phyloP scores from a whole-genome alignment of 1,284 basidiomycete genomes.

The Moniliella sp. region DNA sequence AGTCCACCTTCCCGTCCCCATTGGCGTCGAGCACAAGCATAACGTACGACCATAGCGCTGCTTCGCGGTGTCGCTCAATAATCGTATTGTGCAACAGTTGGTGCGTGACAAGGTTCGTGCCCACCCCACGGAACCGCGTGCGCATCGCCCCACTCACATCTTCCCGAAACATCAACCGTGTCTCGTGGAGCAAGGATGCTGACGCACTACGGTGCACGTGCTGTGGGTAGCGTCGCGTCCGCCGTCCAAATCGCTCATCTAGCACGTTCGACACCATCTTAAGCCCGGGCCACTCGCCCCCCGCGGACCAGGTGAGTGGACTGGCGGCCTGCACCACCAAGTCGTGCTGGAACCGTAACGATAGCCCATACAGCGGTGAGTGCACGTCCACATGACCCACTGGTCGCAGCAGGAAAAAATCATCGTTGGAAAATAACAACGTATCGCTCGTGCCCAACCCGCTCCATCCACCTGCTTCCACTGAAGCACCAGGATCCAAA shows the following conservation, averaged over 20 bases:
- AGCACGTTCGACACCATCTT: constrained; percentile 7
- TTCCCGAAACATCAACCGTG: constrained; percentile 8
- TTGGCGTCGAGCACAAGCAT: constrained; percentile 8
- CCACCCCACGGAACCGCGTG: constrained; percentile 9
- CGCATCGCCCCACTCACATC: constrained; percentile 5
- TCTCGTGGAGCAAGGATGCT: constrained; percentile 6
- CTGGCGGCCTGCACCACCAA: neutral
- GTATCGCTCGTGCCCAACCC: constrained; percentile 7
- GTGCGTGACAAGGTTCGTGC: constrained; percentile 8
- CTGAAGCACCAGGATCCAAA: constrained; percentile 6
- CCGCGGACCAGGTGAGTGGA: neutral
- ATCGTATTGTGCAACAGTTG: constrained; percentile 11
- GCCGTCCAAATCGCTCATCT: constrained; percentile 9
- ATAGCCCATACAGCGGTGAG: constrained; percentile 12
- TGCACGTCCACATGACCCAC: constrained; percentile 6
- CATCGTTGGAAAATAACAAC: constrained; percentile 15
- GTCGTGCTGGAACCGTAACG: constrained; percentile 14
- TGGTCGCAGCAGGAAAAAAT: constrained; percentile 12
- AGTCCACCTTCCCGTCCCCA: neutral
- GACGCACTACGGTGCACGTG: constrained; percentile 11
- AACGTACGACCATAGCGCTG: constrained; percentile 20
- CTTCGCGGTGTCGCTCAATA: constrained; percentile 19
- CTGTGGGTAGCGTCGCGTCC: constrained; percentile 6
- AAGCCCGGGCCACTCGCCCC: constrained; percentile 10
- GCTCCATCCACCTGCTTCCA: too few relatives aligned